Conservation (phyloP, 2,329 filamentous ascomycete genomes). For the Beauveria bassiana region DNA sequence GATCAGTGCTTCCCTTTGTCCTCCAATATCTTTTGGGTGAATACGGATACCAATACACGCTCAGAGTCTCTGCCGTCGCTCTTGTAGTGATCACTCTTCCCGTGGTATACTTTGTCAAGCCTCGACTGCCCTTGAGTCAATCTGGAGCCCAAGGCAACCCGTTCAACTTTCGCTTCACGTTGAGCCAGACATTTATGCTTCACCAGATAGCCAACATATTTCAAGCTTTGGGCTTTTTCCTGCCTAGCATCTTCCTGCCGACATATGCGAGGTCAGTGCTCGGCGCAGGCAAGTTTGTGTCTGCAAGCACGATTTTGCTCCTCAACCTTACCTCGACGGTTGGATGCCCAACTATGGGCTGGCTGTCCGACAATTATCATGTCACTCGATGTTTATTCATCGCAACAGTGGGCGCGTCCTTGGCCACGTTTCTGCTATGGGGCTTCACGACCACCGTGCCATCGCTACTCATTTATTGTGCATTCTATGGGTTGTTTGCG, state of each 20-base stretch:
- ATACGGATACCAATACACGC: constrained; percentile 34
- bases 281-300: constrained; percentile 33
- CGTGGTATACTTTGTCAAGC: constrained; percentile 43
- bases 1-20: constrained; percentile 36
- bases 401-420: constrained; percentile 43
- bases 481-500: constrained; percentile 54
- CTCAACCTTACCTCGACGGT: constrained; percentile 49
- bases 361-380: constrained; percentile 41
- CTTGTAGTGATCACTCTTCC: constrained; percentile 41
- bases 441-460: constrained; percentile 41
- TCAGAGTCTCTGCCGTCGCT: constrained; percentile 40
- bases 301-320: constrained; percentile 44
- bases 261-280: constrained; percentile 41
- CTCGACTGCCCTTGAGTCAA: constrained; percentile 33
- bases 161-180: constrained; percentile 38
- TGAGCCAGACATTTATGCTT: constrained; percentile 43
- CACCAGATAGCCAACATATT: constrained; percentile 47
- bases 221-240: constrained; percentile 50
- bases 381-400: constrained; percentile 42
- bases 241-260: constrained; percentile 52
- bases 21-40: constrained; percentile 37
- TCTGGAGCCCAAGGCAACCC: constrained; percentile 21
- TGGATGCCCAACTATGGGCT: constrained; percentile 46
- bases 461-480: constrained; percentile 47
- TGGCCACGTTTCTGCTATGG: constrained; percentile 52